Base-by-base conservation (phyloP, 257 asterid species). In the Salvia rosmarinus region DNA sequence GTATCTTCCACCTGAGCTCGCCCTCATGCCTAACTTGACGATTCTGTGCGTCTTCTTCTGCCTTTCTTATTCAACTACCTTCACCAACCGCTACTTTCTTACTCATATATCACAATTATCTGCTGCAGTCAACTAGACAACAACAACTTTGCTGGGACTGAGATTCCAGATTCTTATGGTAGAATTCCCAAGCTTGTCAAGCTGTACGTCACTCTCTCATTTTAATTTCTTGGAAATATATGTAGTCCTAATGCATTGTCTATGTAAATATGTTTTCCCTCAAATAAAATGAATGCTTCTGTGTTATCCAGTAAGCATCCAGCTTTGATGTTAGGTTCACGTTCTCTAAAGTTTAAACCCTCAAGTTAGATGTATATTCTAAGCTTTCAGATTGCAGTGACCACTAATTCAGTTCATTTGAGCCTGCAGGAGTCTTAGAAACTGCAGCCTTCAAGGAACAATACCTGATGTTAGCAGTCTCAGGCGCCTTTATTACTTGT, bases 341-440 rank as follows among this genome's bases (percentile, higher is more conserved):
- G n/a, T n/a, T n/a, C n/a, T n/a, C n/a, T n/a, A n/a, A n/a, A n/a
- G n/a, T n/a, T n/a, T n/a, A n/a, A n/a, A 11, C 40, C 9, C 42
- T 37, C 9, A 28, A 5, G 9, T 37, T 37, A 1, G 7, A 37
- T 37, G 42, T 37, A 37, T 37, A 2, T 37, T 9, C 32, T 37
- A 37, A 35, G 40, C 8, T 35, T 35, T 35, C 40, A 35, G 40
- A 35, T 35, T 35, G 42, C 42, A 37, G 42, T 32, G 42, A 37
- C 42, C 6, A 16, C 19, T 56, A 57, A 35, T 17, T 58, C 25
- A 17, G 71, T 80, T 67, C 32, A 17, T 64, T 70, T 60, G 60
- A 61, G 49, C n/a, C n/a, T n/a, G 0, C 79, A 85, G 90, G 85
- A 85, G 90, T 75, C 79, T 83, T 16, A 77, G 84, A 77, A 85